Evolutionary conservation across 768 basidiomycete species (phyloP).

Genomic region (Pisolithus microcarpus): DNA sequence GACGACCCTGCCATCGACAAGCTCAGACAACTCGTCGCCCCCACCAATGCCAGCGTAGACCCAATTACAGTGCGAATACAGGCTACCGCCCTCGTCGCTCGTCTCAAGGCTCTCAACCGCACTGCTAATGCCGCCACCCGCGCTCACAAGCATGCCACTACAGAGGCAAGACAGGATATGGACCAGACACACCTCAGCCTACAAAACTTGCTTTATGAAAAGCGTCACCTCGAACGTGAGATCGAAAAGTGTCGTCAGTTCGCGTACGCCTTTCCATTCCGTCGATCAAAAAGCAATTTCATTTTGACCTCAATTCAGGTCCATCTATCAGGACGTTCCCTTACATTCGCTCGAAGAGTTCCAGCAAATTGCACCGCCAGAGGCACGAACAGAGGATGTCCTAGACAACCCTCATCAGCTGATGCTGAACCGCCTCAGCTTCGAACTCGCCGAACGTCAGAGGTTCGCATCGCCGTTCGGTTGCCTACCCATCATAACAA

Average conservation of each 20-base stretch:
- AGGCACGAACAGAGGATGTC: constrained; percentile 53
- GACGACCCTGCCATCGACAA: constrained; percentile 50
- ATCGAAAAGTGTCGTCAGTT: constrained; percentile 92
- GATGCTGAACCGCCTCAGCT: constrained; percentile 81
- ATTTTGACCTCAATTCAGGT: constrained; percentile 37
- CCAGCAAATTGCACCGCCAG: constrained; percentile 57
- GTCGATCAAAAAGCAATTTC: background rate
- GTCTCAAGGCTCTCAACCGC: constrained; percentile 74
- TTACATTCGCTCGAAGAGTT: constrained; percentile 69
- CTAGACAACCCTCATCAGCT: constrained; percentile 70
- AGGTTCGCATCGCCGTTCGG: constrained; percentile 41
- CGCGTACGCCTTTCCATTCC: constrained; percentile 47
- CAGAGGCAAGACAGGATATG: constrained; percentile 79
- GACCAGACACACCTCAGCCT: constrained; percentile 81
- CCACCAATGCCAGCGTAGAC: constrained; percentile 39
- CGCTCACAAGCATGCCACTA: constrained; percentile 61
- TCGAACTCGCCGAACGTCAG: constrained; percentile 84
- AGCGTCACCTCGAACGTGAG: constrained; percentile 82
- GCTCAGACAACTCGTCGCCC: constrained; percentile 57
- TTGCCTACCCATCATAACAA: background rate
- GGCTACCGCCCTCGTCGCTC: constrained; percentile 69
- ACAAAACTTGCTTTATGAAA: constrained; percentile 85
- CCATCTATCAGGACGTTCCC: constrained; percentile 83
- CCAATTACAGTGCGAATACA: constrained; percentile 46
- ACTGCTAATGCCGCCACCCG: constrained; percentile 66